Evolutionary conservation across 306 rosid species (phyloP), one percentile per base, ranked within the genome.

Genomic region (Lathyrus aphaca): DNA sequence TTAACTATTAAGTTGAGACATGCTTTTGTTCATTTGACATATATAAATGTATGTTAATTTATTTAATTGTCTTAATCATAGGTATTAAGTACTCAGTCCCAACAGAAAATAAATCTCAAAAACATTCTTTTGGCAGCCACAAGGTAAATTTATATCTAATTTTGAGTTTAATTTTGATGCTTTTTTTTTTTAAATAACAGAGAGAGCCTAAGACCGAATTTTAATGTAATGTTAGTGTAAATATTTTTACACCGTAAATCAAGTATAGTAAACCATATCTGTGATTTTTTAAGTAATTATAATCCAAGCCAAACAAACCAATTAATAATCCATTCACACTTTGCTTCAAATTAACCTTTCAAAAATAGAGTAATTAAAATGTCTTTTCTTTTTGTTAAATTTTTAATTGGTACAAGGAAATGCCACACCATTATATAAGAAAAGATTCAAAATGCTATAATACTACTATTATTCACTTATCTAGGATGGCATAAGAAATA

Each of bases 111-210:
- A 23, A 83, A 82, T 83, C 84, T 91, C 35, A 87, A 83, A 59
- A 79, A 79, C 37, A 48, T 87, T 49, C 48, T 91, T 14, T 69
- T 86, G 72, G 81, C 81, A 62, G 99, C 89, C 19, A 89, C 96
- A 32, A 86, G 99, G 99, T 94, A 58, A 70, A 14, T 12, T 16
- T 37, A n/a, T 11, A 11, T 53, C 16, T 16, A 42, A 38, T 15
- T 62, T 9, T 13, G 15, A 19, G 32, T 19, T 51, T 51, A 51
- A 10, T 10, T 50, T 50, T 50, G 29, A 50, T 17, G 25, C 3
- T 21, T 21, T 23, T 49, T 5, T 30, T 30, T 5, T 30, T 30
- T 30, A 4, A 30, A 30, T 30, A 30, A 30, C 35, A 30, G 5
- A 4, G 35, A 4, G 35, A 30, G 7, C 35, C 32, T 30, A 30